phyloP scores from a whole-genome alignment of 257 asterid genomes.

The Solanum medicagineum region DNA sequence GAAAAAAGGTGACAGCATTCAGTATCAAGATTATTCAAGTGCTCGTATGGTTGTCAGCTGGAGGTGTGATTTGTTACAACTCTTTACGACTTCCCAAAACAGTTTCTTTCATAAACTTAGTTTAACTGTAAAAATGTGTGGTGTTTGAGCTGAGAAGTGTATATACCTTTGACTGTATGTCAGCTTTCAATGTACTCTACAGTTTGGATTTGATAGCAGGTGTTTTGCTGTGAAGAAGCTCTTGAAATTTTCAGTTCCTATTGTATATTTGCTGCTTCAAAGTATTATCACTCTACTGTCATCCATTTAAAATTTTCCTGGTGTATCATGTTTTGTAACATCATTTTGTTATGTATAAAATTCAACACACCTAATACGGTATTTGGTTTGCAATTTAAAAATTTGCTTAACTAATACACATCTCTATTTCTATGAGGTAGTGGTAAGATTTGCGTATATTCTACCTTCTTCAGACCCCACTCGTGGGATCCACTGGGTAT shows the following conservation, averaged over 20 bases:
- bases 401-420: no score
- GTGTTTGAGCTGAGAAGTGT: neutral
- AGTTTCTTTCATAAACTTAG: neutral
- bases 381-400: no score
- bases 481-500: neutral
- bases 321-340: no score
- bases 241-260: neutral
- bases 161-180: neutral
- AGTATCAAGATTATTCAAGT: neutral
- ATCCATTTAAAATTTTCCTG: neutral
- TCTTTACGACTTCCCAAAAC: neutral
- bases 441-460: neutral
- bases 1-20: constrained; percentile 48
- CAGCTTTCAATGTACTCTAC: neutral
- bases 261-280: neutral
- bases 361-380: no score
- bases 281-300: neutral
- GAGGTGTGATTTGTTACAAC: neutral
- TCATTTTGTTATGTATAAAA: no score
- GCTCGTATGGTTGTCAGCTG: neutral
- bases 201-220: neutral
- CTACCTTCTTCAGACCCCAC: neutral
- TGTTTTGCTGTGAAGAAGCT: neutral
- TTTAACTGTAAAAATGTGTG: neutral
- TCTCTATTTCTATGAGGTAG: no score